These are phyloP conservation scores for Chaetomium globosum DNA, from an alignment of 2,329 filamentous ascomycete species.

Conservation along the genomic window DNA sequence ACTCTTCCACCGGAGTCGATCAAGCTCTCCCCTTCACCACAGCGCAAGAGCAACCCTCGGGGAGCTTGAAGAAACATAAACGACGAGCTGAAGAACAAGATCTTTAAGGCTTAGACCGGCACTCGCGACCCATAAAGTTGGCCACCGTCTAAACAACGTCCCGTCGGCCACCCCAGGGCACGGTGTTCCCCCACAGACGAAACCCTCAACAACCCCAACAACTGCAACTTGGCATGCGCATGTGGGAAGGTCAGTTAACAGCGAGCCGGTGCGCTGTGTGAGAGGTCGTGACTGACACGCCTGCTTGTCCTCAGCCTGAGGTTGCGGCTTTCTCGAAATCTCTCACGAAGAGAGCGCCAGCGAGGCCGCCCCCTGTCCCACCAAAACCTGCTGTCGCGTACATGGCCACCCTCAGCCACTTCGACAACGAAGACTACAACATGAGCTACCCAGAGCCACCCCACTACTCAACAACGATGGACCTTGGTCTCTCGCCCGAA, in stretches of 20 bases:
- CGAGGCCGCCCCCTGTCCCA: slow-evolving; percentile 12
- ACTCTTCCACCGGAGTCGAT: background rate
- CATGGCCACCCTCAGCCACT: slow-evolving; percentile 31
- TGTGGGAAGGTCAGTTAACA: slow-evolving; percentile 34
- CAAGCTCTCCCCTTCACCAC: background rate
- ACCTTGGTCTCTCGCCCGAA: slow-evolving; percentile 53
- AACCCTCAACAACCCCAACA: background rate
- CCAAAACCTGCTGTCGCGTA: slow-evolving; percentile 10
- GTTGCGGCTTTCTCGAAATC: slow-evolving; percentile 26
- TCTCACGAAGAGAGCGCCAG: slow-evolving; percentile 19
- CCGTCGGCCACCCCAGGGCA: slow-evolving; percentile 7
- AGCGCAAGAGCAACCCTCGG: background rate
- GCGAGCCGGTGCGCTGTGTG: slow-evolving; percentile 19
- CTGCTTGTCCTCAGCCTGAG: slow-evolving; percentile 27
- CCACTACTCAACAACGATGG: slow-evolving; percentile 50
- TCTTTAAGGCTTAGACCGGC: background rate
- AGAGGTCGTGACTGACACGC: slow-evolving; percentile 31
- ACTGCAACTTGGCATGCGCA: slow-evolving; percentile 22
- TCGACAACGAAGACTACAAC: slow-evolving; percentile 44
- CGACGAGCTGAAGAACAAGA: background rate
- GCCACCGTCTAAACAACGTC: background rate
- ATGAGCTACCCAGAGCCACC: slow-evolving; percentile 52
- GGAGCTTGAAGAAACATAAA: background rate
- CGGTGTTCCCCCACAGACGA: background rate
- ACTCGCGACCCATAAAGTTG: background rate